These are phyloP conservation scores for Blastomyces silverae DNA, from an alignment of 2,329 filamentous ascomycete species.

Conservation along the genomic window DNA sequence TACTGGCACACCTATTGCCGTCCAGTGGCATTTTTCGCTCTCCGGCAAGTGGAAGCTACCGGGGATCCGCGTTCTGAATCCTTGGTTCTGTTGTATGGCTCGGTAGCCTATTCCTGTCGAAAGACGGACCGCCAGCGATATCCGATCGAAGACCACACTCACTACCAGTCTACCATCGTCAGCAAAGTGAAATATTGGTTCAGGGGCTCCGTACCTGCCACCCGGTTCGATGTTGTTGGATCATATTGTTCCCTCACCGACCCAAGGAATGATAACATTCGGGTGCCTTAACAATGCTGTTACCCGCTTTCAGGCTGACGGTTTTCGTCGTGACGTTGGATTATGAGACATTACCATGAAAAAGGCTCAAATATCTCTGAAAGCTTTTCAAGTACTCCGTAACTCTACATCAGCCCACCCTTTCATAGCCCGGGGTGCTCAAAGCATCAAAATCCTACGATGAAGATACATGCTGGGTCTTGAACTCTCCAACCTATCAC, in stretches of 20 bases:
- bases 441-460: neutral
- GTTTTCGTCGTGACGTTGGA: neutral
- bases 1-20: neutral
- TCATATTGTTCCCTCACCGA: neutral
- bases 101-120: neutral
- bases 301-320: neutral
- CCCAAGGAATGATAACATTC: neutral
- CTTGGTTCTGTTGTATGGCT: neutral
- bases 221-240: neutral
- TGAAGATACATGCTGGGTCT: neutral
- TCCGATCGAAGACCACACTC: neutral
- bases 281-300: neutral
- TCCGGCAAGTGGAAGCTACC: neutral
- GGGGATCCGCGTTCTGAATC: neutral
- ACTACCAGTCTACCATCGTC: neutral
- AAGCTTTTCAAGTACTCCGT: neutral
- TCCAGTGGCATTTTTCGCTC: neutral
- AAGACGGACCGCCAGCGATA: neutral
- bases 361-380: neutral
- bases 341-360: neutral
- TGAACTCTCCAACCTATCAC: neutral
- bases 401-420: neutral
- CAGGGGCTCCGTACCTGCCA: neutral
- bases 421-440: neutral
- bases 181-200: neutral